Evolutionary conservation across 257 asterid genomes (phyloP).

Genomic region (Solanum bulbocastanum): DNA sequence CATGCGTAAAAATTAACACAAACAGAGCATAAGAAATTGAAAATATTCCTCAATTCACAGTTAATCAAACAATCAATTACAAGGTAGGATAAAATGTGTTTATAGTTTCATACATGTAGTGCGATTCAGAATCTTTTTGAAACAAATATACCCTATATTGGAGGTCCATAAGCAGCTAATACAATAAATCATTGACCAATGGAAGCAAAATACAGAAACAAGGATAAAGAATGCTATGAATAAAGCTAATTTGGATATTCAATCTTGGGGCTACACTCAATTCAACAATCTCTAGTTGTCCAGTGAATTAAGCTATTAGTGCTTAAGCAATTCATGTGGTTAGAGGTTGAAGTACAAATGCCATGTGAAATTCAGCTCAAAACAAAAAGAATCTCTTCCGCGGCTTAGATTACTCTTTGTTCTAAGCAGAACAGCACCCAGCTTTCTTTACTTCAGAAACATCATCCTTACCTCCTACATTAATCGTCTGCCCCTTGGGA

Average conservation of each 20-base stretch:
- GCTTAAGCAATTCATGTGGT: not conserved
- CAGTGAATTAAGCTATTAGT: not conserved
- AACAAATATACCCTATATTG: not conserved
- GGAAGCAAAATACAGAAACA: not conserved
- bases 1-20: not conserved
- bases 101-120: not conserved
- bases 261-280: not conserved
- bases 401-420: not conserved
- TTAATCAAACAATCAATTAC: not conserved
- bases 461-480: conserved; percentile 1
- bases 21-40: not conserved
- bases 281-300: not conserved
- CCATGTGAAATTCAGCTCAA: not conserved
- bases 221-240: not conserved
- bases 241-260: not conserved
- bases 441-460: conserved; percentile 3
- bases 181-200: not conserved
- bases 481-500: conserved; percentile 5
- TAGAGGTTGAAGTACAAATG: not conserved
- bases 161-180: not conserved
- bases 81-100: not conserved
- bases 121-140: not conserved
- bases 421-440: conserved; percentile 5
- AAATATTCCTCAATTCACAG: not conserved
- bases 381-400: not conserved